Percentiles rank a stretch among this genome's conserved stretches.
Conservation (phyloP, 2,329 filamentous ascomycete genomes). For the Exophiala bonariae region DNA sequence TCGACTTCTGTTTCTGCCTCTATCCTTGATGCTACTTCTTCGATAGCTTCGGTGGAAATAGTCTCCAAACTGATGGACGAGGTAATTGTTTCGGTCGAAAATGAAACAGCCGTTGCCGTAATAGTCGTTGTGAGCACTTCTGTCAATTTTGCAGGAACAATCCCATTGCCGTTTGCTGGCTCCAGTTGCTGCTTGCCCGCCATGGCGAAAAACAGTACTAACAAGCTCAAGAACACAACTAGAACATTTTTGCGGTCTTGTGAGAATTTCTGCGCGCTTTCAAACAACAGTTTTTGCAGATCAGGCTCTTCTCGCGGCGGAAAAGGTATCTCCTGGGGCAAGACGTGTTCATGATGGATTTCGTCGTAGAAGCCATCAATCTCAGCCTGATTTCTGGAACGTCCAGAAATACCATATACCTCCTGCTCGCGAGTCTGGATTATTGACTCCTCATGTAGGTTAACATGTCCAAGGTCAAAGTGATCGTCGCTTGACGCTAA, state of each 20-base stretch:
- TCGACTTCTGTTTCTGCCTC: not conserved
- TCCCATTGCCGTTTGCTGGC: not conserved
- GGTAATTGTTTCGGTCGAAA: constrained; percentile 14
- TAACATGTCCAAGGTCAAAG: not conserved
- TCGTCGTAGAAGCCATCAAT: constrained; percentile 26
- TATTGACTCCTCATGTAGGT: not conserved
- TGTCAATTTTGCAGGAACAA: not conserved
- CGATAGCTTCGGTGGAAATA: too few relatives aligned
- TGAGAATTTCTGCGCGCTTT: constrained; percentile 54
- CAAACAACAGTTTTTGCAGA: constrained; percentile 51
- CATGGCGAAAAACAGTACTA: constrained; percentile 43
- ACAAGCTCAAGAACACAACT: constrained; percentile 46
- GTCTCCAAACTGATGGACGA: not conserved
- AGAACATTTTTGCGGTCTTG: constrained; percentile 55
- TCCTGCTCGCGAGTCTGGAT: constrained; percentile 21
- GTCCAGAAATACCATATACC: constrained; percentile 22
- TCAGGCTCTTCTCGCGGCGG: constrained; percentile 44
- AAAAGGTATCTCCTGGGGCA: constrained; percentile 1
- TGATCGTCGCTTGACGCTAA: too few relatives aligned
- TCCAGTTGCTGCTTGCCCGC: not conserved
- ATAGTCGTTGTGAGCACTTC: constrained; percentile 18
- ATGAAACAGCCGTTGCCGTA: constrained; percentile 9
- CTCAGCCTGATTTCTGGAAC: constrained; percentile 21
- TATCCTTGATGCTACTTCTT: too few relatives aligned
- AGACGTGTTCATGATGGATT: constrained; percentile 5